A percentile compares a stretch with the other conserved stretches of the same genome.
phyloP scores from a whole-genome alignment of 352 stramenopile species.

The Blastocystis hominis region DNA sequence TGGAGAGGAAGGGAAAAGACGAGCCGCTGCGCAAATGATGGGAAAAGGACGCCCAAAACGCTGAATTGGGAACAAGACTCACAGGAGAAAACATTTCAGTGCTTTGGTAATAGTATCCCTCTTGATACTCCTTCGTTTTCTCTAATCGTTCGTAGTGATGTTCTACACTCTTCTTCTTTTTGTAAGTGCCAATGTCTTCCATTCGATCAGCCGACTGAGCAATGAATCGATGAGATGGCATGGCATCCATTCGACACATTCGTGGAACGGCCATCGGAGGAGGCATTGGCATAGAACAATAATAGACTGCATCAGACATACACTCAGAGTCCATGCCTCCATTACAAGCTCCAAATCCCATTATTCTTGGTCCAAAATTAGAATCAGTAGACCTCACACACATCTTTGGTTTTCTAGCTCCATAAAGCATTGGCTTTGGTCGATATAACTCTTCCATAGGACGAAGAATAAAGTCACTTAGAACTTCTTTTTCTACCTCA shows the following conservation, averaged over 20 bases:
- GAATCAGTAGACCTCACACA: background rate
- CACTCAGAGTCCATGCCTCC: background rate
- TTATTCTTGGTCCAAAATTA: background rate
- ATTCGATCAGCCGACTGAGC: background rate
- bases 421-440: background rate
- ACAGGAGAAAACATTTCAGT: background rate
- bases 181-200: conserved; percentile 11
- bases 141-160: conserved; percentile 54
- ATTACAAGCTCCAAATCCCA: background rate
- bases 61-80: conserved; percentile 8
- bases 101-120: conserved; percentile 57
- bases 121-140: conserved; percentile 53
- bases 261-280: background rate
- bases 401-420: background rate
- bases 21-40: conserved; percentile 59
- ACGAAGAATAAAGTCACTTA: background rate
- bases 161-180: conserved; percentile 59
- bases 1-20: conserved; percentile 64
- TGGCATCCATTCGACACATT: no score
- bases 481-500: background rate
- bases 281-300: no score
- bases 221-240: background rate
- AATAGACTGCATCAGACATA: no score
- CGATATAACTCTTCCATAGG: background rate
- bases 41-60: conserved; percentile 69